Base-by-base conservation (phyloP, 805 yeast genomes). In the Yamadazyma insecticola region DNA sequence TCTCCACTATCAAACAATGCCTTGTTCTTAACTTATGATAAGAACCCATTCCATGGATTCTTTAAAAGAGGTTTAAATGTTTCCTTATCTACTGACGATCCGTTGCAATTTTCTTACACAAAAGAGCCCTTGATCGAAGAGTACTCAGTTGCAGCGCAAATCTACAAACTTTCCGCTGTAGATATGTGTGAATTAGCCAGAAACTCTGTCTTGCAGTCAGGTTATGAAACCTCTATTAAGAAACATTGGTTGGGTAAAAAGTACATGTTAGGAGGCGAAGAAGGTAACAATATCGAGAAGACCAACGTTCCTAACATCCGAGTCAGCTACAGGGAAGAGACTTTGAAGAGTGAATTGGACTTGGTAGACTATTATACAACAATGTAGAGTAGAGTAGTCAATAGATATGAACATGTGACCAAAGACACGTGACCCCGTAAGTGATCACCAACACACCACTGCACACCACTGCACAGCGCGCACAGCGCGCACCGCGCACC, bases 1-100 rank as follows among this genome's bases (percentile, higher is more conserved):
- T 89, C 97, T 2, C 99, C 99, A 26, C 64, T 92, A 45, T 87
- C 96, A 4, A 92, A 94, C 63, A 92, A 92, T 57, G 99, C 99
- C 0, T 70, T 92, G 50, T 92, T 92, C 55, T 70, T 92, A 59
- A 86, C 96, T 1, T 94, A 92, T 53, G 98, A 92, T 53, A 94
- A 94, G 65, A 92, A 92, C 55, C 99, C 99, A 20, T 88, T 94
- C 70, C 81, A 82, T 41, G 70, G 75, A 42, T 92, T 87, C 56
- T 94, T 90, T 72, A 83, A 81, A 51, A 78, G 92, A 52, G 99
- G 99, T 2, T 67, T 92, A 54, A 90, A 90, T 50, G 96, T 92
- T 23, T 87, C 97, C 0, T 65, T 92, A 33, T 89, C 97, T 0
- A 88, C 97, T 0, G 99, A 92, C 60, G 99, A 92, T 64, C 99